Evolutionary conservation across 2,329 filamentous ascomycete genomes (phyloP), one percentile per base, ranked within the genome.

Genomic region (Aureobasidium musti): DNA sequence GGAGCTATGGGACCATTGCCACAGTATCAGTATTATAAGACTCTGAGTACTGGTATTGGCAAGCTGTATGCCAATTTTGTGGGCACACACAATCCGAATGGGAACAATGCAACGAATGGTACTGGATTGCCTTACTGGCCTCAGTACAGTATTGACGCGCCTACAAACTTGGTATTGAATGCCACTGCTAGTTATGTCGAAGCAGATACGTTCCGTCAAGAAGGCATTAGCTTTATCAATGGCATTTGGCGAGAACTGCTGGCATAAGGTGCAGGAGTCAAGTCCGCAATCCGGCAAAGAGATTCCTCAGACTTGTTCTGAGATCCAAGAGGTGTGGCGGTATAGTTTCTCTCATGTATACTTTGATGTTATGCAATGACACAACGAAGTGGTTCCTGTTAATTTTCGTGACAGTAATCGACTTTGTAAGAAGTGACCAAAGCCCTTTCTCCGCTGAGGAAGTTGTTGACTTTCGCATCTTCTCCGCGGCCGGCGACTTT

Each of bases 91-190:
- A 74, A 82, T 66, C 82, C 82, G 0, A 84, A 83, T 63, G 72
- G 70, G 61, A 69, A 65, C 59, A 74, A 57, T 54, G 68, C 37
- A 11, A 52, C 61, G 2, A 54, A 67, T 43, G 57, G 63, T 30
- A 69, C 71, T 4, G 70, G 70, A 1, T 57, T 81, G 21, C 79
- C 80, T 0, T 53, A 69, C 13, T 83, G 81, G 81, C 81, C 80
- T 1, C 71, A 69, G 35, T 82, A 82, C 65, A 69, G 77, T 61
- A 68, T 78, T 0, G 66, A 71, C 0, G 68, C 69, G 1, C 81
- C 82, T 2, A 74, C 72, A 67, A 84, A 83, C 33, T 77, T 82
- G 73, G 79, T 83, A 3, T 67, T 82, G 0, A 82, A 82, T 69
- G 78, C 79, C 5, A 80, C 78, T 14, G 70, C 72, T 23, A 79